Evolutionary conservation across 2,329 filamentous ascomycete genomes (phyloP).

Genomic region (Aspergillus puulaauensis): DNA sequence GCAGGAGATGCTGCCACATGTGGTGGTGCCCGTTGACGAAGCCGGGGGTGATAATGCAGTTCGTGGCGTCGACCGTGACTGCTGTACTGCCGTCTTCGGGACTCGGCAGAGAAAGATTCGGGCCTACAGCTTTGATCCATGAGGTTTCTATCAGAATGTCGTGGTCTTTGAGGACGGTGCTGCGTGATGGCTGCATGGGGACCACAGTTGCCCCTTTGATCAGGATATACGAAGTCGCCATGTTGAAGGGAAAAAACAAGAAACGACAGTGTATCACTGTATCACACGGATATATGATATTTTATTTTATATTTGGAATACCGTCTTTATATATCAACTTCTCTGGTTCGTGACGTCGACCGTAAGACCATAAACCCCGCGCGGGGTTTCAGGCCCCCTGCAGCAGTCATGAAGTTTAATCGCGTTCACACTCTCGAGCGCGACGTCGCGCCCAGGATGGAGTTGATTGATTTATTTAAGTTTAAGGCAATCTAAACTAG

Average conservation of each 20-base stretch:
- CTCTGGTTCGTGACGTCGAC: not conserved
- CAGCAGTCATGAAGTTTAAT: not conserved
- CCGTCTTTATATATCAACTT: too few species aligned
- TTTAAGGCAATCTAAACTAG: too few species aligned
- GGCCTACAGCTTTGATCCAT: not conserved
- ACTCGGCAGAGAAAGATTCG: not conserved
- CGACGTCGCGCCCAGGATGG: not conserved
- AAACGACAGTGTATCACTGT: too few species aligned
- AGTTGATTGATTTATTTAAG: not conserved
- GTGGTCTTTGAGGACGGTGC: not conserved
- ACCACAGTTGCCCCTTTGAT: not conserved
- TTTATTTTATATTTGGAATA: too few species aligned
- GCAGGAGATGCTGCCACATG: constrained; percentile 7
- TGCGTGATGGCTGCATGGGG: not conserved
- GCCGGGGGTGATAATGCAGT: constrained; percentile 4
- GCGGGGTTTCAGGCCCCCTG: not conserved
- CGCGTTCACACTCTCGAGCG: not conserved
- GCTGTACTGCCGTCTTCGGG: not conserved
- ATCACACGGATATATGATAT: too few species aligned
- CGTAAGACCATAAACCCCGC: not conserved
- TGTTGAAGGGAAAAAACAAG: not conserved
- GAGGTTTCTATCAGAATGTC: constrained; percentile 15
- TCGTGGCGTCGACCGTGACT: not conserved
- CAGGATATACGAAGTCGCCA: not conserved
- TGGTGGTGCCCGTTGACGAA: constrained; percentile 23